Conservation (phyloP, 2,329 filamentous ascomycete genomes). For the Fusarium sacchari region DNA sequence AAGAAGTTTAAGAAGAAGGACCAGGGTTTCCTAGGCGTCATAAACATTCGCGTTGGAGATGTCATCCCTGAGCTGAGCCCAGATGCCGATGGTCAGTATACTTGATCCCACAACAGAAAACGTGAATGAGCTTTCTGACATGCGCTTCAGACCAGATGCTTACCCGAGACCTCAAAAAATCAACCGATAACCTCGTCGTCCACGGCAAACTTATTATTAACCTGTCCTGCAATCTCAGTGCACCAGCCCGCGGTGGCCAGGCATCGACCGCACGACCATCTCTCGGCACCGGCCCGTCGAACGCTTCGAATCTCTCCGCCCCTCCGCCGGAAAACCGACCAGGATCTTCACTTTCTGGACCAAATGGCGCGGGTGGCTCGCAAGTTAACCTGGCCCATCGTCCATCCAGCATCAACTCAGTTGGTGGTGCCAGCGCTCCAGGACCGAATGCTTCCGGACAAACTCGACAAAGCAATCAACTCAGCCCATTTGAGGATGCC, state of each 20-base stretch:
- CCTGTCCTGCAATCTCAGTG: constrained; percentile 86
- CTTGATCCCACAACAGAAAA: constrained; percentile 10
- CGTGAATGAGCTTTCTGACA: constrained; percentile 45
- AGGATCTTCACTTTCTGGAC: constrained; percentile 62
- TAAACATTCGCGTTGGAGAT: constrained; percentile 95
- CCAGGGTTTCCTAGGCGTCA: constrained; percentile 96
- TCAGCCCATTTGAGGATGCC: constrained; percentile 96
- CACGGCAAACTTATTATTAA: constrained; percentile 98
- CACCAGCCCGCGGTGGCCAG: constrained; percentile 68
- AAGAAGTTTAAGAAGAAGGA: constrained; percentile 99
- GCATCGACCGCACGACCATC: constrained; percentile 59
- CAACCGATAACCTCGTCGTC: constrained; percentile 96
- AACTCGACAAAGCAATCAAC: constrained; percentile 53
- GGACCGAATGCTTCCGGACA: constrained; percentile 47
- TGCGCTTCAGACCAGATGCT: constrained; percentile 87
- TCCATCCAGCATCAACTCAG: constrained; percentile 58
- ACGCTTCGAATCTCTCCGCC: constrained; percentile 55
- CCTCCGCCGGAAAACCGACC: constrained; percentile 60
- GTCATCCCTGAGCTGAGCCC: constrained; percentile 85
- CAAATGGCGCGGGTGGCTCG: constrained; percentile 57
- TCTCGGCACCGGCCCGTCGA: constrained; percentile 57
- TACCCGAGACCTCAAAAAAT: constrained; percentile 95
- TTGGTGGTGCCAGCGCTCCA: constrained; percentile 40
- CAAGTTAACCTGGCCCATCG: constrained; percentile 56
- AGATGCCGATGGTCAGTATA: constrained; percentile 84